Evolutionary conservation across 768 basidiomycete genomes (phyloP).

Genomic region (Cubamyces sp.): DNA sequence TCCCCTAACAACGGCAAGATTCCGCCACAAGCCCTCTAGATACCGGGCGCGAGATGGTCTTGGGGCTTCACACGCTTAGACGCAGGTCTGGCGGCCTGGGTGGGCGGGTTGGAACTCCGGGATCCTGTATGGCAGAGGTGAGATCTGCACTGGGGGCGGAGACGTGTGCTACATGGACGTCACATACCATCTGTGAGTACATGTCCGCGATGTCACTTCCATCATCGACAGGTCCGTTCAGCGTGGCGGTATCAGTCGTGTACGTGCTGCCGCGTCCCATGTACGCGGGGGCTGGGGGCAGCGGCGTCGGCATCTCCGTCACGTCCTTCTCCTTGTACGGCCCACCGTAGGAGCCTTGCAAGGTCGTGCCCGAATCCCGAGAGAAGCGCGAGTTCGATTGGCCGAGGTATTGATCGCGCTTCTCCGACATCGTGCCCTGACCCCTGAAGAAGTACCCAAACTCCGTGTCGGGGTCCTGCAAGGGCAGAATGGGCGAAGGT

Average conservation of each 20-base stretch:
- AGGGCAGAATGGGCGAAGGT: constrained; percentile 19
- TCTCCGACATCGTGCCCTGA: constrained; percentile 4
- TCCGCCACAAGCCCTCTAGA: constrained; percentile 1
- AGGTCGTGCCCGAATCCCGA: neutral
- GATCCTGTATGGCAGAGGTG: constrained; percentile 7
- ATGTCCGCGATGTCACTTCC: constrained; percentile 16
- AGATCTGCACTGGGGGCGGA: neutral
- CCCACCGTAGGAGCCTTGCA: constrained; percentile 1
- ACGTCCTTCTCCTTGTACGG: constrained; percentile 15
- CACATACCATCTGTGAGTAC: constrained; percentile 10
- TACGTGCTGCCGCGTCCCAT: constrained; percentile 12
- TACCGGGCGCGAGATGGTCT: neutral
- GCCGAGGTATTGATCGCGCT: constrained; percentile 10
- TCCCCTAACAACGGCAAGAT: constrained; percentile 6
- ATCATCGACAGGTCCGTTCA: constrained; percentile 5
- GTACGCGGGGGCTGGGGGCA: constrained; percentile 2
- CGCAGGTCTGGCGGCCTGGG: constrained; percentile 17
- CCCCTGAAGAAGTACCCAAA: constrained; percentile 19
- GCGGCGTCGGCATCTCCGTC: constrained; percentile 10
- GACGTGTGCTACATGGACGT: neutral
- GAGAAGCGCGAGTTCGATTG: neutral
- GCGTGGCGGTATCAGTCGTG: constrained; percentile 2
- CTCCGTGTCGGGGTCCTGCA: constrained; percentile 25
- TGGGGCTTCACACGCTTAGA: constrained; percentile 7
- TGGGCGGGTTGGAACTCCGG: constrained; percentile 6